Percentiles rank a stretch among this genome's conserved stretches.
Conservation (phyloP, 805 yeast species). For the Grigorovia yakushimaensis region DNA sequence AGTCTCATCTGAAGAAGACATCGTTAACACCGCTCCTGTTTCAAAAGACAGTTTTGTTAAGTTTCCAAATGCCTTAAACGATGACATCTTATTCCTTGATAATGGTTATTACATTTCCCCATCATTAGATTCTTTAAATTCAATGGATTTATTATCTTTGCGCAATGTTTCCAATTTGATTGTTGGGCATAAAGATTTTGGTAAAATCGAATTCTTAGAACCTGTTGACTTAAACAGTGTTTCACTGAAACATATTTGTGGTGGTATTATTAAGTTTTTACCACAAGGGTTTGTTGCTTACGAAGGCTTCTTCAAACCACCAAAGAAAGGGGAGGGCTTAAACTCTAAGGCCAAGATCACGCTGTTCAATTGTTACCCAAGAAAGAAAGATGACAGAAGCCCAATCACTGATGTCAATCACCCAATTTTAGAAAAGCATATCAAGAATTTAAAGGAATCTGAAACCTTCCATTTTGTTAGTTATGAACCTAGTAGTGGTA, state of each 20-base stretch:
- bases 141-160: constrained; percentile 52
- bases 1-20: background rate
- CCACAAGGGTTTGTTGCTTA: constrained; percentile 57
- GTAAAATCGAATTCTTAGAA: constrained; percentile 61
- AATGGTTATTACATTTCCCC: constrained; percentile 89
- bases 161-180: constrained; percentile 53
- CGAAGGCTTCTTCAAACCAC: constrained; percentile 52
- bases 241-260: constrained; percentile 54
- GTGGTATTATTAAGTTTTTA: constrained; percentile 52
- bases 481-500: constrained; percentile 69
- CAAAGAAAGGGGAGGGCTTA: constrained; percentile 69
- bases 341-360: constrained; percentile 68
- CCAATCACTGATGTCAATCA: constrained; percentile 72
- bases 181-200: constrained; percentile 68
- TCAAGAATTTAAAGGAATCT: constrained; percentile 51
- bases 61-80: constrained; percentile 14
- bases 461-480: constrained; percentile 51
- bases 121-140: constrained; percentile 49
- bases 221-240: constrained; percentile 78
- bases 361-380: constrained; percentile 72
- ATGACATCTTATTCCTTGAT: constrained; percentile 42
- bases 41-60: background rate
- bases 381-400: constrained; percentile 57
- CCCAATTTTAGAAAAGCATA: constrained; percentile 58
- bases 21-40: background rate